These are phyloP conservation scores for Monascus purpureus DNA, from an alignment of 495 filamentous ascomycete species.

Conservation along the genomic window DNA sequence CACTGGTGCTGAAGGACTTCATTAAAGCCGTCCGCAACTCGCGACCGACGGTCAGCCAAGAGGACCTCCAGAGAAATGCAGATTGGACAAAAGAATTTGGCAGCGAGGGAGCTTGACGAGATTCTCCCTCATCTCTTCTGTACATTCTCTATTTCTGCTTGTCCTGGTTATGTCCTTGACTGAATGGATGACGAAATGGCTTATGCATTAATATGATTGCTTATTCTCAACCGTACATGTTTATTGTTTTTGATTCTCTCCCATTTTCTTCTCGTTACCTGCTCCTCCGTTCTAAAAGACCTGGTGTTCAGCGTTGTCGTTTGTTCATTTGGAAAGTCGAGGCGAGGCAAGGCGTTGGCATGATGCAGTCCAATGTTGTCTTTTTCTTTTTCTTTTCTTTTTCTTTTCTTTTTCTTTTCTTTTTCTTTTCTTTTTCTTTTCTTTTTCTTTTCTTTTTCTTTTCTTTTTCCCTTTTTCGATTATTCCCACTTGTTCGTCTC, in stretches of 20 bases:
- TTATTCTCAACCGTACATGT: no score
- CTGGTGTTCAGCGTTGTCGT: constrained; percentile 23
- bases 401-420: constrained; percentile 1
- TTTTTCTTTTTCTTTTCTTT: constrained; percentile 2
- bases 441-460: no score
- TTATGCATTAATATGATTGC: not conserved
- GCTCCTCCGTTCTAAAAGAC: constrained; percentile 2
- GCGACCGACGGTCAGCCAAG: constrained; percentile 74
- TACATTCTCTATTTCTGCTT: constrained; percentile 1
- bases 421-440: no score
- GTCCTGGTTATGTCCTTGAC: not conserved
- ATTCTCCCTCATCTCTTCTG: constrained; percentile 1
- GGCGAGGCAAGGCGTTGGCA: constrained; percentile 22
- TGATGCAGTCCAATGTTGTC: no score
- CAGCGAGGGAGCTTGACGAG: constrained; percentile 60
- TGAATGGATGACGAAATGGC: constrained; percentile 1
- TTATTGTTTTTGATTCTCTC: no score
- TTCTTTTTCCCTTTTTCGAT: no score
- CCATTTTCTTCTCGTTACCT: no score
- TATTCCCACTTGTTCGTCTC: no score
- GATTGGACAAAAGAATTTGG: constrained; percentile 98
- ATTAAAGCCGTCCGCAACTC: constrained; percentile 79
- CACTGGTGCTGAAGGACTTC: constrained; percentile 82
- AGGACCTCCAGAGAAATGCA: constrained; percentile 68
- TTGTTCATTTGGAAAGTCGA: constrained; percentile 16